These are phyloP conservation scores for Termitomyces bulborhizus DNA, from an alignment of 768 basidiomycete genomes.

Conservation along the genomic window DNA sequence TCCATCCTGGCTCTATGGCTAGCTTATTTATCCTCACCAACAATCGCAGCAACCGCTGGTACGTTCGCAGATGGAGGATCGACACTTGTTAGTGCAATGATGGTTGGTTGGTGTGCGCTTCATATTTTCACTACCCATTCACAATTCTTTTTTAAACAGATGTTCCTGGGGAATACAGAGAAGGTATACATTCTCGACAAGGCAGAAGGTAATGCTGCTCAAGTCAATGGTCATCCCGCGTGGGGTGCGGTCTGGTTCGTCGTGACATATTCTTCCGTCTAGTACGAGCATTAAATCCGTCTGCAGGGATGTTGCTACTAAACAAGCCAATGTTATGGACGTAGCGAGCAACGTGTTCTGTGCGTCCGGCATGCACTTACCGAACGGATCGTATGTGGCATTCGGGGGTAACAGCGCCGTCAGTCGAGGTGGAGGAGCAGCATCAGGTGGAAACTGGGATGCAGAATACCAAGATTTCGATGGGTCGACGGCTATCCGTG, in stretches of 20 bases:
- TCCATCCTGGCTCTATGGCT: constrained; percentile 22
- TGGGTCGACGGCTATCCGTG: constrained; percentile 72
- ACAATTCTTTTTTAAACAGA: constrained; percentile 23
- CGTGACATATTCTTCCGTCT: not conserved
- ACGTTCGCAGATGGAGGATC: constrained; percentile 30
- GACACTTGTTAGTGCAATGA: constrained; percentile 32
- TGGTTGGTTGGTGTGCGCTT: constrained; percentile 27
- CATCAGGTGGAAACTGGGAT: constrained; percentile 52
- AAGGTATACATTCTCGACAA: constrained; percentile 81
- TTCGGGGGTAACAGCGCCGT: constrained; percentile 79
- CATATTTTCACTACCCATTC: not conserved
- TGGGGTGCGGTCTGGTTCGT: constrained; percentile 35
- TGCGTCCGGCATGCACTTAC: constrained; percentile 76
- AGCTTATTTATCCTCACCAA: constrained; percentile 15
- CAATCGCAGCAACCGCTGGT: constrained; percentile 24
- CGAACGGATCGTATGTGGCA: constrained; percentile 69
- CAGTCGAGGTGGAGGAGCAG: constrained; percentile 55
- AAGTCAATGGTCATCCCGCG: constrained; percentile 53
- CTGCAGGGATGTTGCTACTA: constrained; percentile 55
- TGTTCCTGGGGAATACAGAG: constrained; percentile 62
- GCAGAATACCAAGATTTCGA: constrained; percentile 74
- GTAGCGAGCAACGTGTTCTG: constrained; percentile 73
- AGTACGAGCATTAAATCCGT: not conserved
- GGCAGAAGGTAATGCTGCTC: constrained; percentile 57
- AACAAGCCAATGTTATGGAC: constrained; percentile 60